Percentiles rank a stretch among this genome's conserved stretches.
Conservation (phyloP, 768 basidiomycete genomes). For the Russula brevipes region DNA sequence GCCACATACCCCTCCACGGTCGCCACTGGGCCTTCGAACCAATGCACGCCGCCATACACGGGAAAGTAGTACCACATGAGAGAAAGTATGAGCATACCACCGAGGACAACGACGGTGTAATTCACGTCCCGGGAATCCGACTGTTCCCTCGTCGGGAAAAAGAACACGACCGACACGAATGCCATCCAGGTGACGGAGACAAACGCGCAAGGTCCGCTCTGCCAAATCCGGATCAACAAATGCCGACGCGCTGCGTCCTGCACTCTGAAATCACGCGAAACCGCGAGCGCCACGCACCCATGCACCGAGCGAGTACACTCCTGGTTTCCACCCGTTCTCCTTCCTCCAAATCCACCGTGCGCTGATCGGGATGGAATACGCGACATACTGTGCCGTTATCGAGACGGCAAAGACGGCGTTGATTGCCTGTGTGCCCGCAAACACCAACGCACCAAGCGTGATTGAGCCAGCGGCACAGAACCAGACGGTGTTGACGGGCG, state of each 20-base stretch:
- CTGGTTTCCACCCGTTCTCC: constrained; percentile 40
- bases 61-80: constrained; percentile 65
- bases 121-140: constrained; percentile 55
- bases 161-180: constrained; percentile 56
- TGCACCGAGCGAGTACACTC: constrained; percentile 41
- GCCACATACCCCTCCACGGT: constrained; percentile 33
- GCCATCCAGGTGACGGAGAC: constrained; percentile 59
- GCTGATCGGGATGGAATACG: constrained; percentile 46
- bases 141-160: constrained; percentile 54
- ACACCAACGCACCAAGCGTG: constrained; percentile 48
- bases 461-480: constrained; percentile 38
- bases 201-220: constrained; percentile 55
- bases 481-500: constrained; percentile 60
- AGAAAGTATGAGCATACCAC: constrained; percentile 52
- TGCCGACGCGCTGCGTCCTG: constrained; percentile 4
- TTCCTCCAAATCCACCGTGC: constrained; percentile 46
- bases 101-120: constrained; percentile 63
- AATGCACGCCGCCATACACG: constrained; percentile 60
- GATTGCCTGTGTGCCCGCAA: constrained; percentile 53
- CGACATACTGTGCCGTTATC: constrained; percentile 44
- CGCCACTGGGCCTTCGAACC: constrained; percentile 65
- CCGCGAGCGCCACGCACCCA: constrained; percentile 33
- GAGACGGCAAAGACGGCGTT: constrained; percentile 52
- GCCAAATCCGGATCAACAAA: background rate
- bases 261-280: constrained; percentile 13